Evolutionary conservation across 306 rosid genomes (phyloP).

Genomic region (Erythrophleum fordii): DNA sequence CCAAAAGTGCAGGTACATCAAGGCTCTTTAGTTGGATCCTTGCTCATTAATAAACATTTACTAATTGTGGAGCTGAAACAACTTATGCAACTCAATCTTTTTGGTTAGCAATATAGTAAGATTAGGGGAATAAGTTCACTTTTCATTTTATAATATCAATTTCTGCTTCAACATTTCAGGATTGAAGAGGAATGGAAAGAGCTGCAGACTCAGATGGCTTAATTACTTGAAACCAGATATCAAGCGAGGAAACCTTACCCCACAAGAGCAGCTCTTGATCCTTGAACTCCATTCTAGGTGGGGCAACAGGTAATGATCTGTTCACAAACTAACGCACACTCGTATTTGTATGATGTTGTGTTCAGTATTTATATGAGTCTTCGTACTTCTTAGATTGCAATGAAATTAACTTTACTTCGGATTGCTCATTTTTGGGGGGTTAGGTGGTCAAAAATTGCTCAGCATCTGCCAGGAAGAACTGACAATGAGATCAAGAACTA

Average conservation of each 20-base stretch:
- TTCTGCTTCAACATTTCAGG: conserved; percentile 55
- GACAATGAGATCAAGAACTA: conserved; percentile 94
- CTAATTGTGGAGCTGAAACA: too few relatives aligned
- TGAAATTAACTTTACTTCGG: too few relatives aligned
- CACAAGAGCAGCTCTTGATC: conserved; percentile 89
- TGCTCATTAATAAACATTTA: too few relatives aligned
- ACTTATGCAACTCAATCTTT: too few relatives aligned
- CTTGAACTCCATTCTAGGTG: conserved; percentile 92
- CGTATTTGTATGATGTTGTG: too few relatives aligned
- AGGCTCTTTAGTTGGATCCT: too few relatives aligned
- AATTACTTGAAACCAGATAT: conserved; percentile 95
- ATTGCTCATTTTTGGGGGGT: too few relatives aligned
- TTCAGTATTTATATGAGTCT: too few relatives aligned
- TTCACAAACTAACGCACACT: too few relatives aligned
- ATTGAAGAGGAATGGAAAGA: conserved; percentile 93
- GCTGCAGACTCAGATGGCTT: conserved; percentile 96
- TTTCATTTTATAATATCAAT: not conserved
- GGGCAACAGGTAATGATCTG: conserved; percentile 78
- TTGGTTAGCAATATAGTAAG: too few relatives aligned
- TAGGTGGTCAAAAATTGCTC: conserved; percentile 96
- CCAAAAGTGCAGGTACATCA: conserved; percentile 80
- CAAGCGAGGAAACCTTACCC: conserved; percentile 90
- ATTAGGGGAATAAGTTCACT: too few relatives aligned
- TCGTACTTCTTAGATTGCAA: too few relatives aligned
- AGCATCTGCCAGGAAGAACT: conserved; percentile 90